Evolutionary conservation across 352 stramenopile genomes (phyloP), one percentile per base, ranked within the genome.

Genomic region (Globisporangium nodosum): DNA sequence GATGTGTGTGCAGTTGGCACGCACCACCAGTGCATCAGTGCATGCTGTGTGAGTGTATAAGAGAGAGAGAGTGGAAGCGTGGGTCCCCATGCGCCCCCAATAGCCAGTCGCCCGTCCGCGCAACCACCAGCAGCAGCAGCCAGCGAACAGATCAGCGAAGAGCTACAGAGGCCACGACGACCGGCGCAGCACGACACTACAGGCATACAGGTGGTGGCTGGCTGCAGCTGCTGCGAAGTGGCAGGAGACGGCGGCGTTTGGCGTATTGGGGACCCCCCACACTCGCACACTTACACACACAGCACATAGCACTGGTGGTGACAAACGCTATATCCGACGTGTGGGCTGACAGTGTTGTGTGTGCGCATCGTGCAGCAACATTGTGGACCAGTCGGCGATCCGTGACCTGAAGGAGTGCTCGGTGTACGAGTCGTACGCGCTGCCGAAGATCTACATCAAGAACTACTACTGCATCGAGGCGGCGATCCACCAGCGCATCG

Each of bases 371-470:
- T 47, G 40, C 18, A 97, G 96, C 54, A 99, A 99, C 87, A 99
- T 99, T 64, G 96, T 99, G 55, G 97, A 99, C 86, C 96, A 98
- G 58, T 99, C 96, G 66, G 98, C 96, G 53, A 92, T 99, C 62
- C 88, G 97, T 93, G 96, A 99, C 83, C 94, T 99, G 73, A 98
- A 98, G 79, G 97, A 99, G 71, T 91, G 96, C 42, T 98, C 90
- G 27, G 96, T 98, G 58, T 99, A 99, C 87, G 95, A 98, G 80
- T 97, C 98, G 76, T 99, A 99, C 85, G 89, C 95, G 62, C 82
- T 99, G 64, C 97, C 97, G 65, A 99, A 99, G 90, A 96, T 99
- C 66, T 99, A 99, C 91, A 97, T 99, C 73, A 99, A 99, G 96
- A 98, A 99, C 93, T 99, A 99, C 81, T 99, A 99, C 90, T 99